phyloP scores from a whole-genome alignment of 108 stramenopile genomes.

The Discostella pseudostelligera region DNA sequence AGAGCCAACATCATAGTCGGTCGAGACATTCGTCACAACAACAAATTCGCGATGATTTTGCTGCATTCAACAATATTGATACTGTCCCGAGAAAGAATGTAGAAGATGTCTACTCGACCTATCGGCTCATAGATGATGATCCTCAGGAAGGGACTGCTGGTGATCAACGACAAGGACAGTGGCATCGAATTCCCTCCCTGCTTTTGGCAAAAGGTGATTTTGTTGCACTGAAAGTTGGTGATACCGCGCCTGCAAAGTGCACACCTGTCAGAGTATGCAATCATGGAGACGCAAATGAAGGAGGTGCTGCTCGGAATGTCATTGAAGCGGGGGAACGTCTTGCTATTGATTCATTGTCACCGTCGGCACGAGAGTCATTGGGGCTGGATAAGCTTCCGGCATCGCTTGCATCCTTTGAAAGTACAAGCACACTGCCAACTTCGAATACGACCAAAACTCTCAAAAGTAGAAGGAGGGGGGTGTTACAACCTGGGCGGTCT shows the following conservation, averaged over 20 bases:
- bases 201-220: conserved; percentile 74
- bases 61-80: conserved; percentile 12
- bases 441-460: conserved; percentile 15
- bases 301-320: conserved; percentile 7
- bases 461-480: neutral
- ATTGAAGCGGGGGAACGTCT: conserved; percentile 56
- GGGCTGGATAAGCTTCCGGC: neutral
- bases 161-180: conserved; percentile 23
- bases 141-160: neutral
- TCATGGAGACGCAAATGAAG: neutral
- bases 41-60: neutral
- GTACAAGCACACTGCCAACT: conserved; percentile 2
- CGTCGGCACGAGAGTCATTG: conserved; percentile 8
- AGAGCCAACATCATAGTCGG: neutral
- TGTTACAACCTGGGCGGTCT: conserved; percentile 53
- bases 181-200: conserved; percentile 69
- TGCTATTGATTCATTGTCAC: conserved; percentile 42
- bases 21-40: neutral
- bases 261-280: conserved; percentile 14
- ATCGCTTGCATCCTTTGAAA: neutral
- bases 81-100: conserved; percentile 34
- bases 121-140: conserved; percentile 42
- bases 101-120: conserved; percentile 72
- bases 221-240: conserved; percentile 79
- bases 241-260: conserved; percentile 62